Evolutionary conservation across 176 grass and related monocot genomes (phyloP).

Genomic region (Musa acuminata): DNA sequence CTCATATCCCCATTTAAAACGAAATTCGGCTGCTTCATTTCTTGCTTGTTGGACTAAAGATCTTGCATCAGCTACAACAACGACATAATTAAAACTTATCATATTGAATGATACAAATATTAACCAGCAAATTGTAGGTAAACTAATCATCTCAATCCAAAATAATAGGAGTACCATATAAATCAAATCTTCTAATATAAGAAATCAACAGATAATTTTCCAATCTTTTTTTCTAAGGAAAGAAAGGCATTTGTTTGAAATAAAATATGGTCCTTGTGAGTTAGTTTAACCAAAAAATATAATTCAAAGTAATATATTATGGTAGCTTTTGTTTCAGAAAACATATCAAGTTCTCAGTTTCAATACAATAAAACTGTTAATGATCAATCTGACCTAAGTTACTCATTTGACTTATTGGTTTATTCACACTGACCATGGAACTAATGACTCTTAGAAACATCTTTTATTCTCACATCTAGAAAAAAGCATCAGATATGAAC

Average conservation of each 20-base stretch:
- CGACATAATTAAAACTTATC: too few relatives aligned
- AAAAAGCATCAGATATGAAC: too few relatives aligned
- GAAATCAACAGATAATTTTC: not conserved
- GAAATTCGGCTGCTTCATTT: conserved; percentile 95
- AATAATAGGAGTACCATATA: too few relatives aligned
- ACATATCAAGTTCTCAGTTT: too few relatives aligned
- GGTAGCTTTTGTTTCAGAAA: too few relatives aligned
- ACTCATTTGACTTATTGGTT: too few relatives aligned
- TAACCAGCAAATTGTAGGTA: not conserved
- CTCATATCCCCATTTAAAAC: conserved; percentile 99
- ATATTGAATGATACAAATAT: not conserved
- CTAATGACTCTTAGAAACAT: too few relatives aligned
- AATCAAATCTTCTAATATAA: not conserved
- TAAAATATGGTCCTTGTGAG: not conserved
- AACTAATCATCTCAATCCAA: not conserved
- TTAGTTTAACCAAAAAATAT: not conserved
- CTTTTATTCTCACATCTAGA: too few relatives aligned
- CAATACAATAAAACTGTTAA: too few relatives aligned
- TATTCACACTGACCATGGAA: too few relatives aligned
- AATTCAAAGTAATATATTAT: not conserved
- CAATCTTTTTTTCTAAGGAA: not conserved
- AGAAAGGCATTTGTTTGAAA: not conserved
- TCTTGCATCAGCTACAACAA: conserved; percentile 74
- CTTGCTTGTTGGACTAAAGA: conserved; percentile 96
- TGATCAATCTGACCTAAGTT: too few relatives aligned